These are phyloP conservation scores for Limonomyces culmigenus DNA, from an alignment of 1,284 basidiomycete species.

Conservation along the genomic window DNA sequence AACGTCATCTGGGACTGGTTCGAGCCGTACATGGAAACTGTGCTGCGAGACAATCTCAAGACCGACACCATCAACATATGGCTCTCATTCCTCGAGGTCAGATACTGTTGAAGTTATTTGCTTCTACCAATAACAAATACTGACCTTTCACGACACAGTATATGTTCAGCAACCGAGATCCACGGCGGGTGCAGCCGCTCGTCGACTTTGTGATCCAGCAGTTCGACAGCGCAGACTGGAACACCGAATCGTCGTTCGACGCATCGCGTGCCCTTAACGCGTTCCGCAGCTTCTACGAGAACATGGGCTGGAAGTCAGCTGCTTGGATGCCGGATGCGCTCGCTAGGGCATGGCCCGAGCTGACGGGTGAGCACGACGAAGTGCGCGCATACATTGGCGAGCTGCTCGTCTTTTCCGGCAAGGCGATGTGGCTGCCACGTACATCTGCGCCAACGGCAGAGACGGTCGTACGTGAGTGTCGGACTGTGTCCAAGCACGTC, in stretches of 20 bases:
- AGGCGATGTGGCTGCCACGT: conserved; percentile 56
- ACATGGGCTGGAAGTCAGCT: conserved; percentile 63
- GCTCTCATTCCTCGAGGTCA: conserved; percentile 49
- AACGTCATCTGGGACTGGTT: conserved; percentile 72
- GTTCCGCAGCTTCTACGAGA: conserved; percentile 52
- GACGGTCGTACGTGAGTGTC: conserved; percentile 58
- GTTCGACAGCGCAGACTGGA: conserved; percentile 52
- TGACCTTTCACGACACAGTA: conserved; percentile 25
- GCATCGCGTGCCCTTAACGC: conserved; percentile 42
- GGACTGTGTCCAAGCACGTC: conserved; percentile 30
- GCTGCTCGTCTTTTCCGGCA: conserved; percentile 55
- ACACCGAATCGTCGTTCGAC: conserved; percentile 62
- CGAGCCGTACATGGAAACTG: conserved; percentile 43
- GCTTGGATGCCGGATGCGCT: conserved; percentile 61
- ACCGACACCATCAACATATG: conserved; percentile 50
- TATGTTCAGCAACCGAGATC: conserved; percentile 67
- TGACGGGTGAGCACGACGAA: conserved; percentile 68
- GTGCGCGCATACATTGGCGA: conserved; percentile 61
- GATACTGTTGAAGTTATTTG: conserved; percentile 5
- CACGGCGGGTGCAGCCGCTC: conserved; percentile 66
- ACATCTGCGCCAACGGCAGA: conserved; percentile 56
- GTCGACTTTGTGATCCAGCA: conserved; percentile 56
- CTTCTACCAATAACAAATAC: conserved; percentile 1
- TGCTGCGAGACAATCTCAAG: conserved; percentile 50
- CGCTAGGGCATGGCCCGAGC: conserved; percentile 52